Evolutionary conservation across 345 rosid species (phyloP).

Genomic region (Nasturtium officinale): DNA sequence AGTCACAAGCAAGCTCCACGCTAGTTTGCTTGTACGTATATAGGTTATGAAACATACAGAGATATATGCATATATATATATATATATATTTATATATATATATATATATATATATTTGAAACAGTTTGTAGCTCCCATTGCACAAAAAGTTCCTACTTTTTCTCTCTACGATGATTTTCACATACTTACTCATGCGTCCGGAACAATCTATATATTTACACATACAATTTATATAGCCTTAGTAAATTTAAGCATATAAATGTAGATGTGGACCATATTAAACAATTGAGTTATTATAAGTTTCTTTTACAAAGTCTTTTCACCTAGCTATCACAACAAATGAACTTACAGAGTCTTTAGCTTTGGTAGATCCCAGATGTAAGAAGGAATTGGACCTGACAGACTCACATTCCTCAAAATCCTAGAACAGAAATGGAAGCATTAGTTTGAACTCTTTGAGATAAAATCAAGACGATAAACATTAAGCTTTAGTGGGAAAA

Average conservation of each 20-base stretch:
- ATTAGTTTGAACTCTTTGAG: neutral
- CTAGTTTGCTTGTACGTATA: neutral
- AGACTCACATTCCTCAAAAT: slow-evolving; percentile 33
- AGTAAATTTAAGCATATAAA: neutral
- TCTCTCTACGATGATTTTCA: neutral
- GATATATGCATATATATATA: no score
- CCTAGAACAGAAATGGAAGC: neutral
- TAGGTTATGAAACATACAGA: no score
- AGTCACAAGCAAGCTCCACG: neutral
- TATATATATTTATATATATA: no score
- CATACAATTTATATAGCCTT: neutral
- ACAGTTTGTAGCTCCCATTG: neutral
- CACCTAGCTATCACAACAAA: neutral
- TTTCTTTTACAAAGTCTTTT: neutral
- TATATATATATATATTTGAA: no score
- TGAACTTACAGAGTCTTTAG: slow-evolving; percentile 27
- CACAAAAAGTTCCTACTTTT: neutral
- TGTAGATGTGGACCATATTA: neutral
- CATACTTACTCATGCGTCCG: neutral
- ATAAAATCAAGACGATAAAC: slow-evolving; percentile 7
- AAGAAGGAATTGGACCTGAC: slow-evolving; percentile 38
- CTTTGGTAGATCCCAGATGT: slow-evolving; percentile 7
- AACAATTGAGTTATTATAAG: neutral
- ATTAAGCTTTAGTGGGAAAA: neutral
- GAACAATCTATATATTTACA: neutral